These are phyloP conservation scores for Cyberlindnera mycetangii DNA, from an alignment of 805 yeast species.

Conservation along the genomic window DNA sequence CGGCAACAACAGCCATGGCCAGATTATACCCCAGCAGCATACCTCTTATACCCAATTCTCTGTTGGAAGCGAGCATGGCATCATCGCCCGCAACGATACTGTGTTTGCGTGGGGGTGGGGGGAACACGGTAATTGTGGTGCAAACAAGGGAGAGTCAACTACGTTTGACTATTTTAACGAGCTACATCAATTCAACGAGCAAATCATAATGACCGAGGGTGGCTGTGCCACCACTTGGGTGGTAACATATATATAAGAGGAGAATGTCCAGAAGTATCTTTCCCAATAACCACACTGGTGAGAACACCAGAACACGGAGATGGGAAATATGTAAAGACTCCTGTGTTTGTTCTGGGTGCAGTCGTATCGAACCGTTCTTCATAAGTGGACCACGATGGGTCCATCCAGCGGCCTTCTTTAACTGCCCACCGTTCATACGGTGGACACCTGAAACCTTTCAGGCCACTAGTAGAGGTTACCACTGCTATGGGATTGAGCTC, in stretches of 20 bases:
- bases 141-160: slow-evolving; percentile 15
- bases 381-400: slow-evolving; percentile 3
- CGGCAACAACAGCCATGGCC: slow-evolving; percentile 82
- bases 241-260: slow-evolving; percentile 23
- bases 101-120: slow-evolving; percentile 97
- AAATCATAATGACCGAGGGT: slow-evolving; percentile 40
- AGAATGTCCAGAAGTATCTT: slow-evolving; percentile 73
- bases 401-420: slow-evolving; percentile 16
- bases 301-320: slow-evolving; percentile 40
- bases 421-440: slow-evolving; percentile 10
- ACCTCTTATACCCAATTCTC: slow-evolving; percentile 27
- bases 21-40: slow-evolving; percentile 36
- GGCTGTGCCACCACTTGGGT: slow-evolving; percentile 76
- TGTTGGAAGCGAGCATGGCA: slow-evolving; percentile 88
- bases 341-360: slow-evolving; percentile 58
- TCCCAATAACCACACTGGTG: too few species aligned
- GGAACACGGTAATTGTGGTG: slow-evolving; percentile 95
- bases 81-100: slow-evolving; percentile 32
- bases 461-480: too few species aligned
- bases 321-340: slow-evolving; percentile 78
- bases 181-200: slow-evolving; percentile 30
- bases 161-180: slow-evolving; percentile 36
- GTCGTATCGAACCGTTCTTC: slow-evolving; percentile 47
- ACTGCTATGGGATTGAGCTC: too few species aligned
- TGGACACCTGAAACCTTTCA: slow-evolving; percentile 21